A percentile compares a stretch with the other conserved stretches of the same genome.
Evolutionary conservation across 1,284 basidiomycete genomes (phyloP).

Genomic region (Lentinula novae-zelandiae): DNA sequence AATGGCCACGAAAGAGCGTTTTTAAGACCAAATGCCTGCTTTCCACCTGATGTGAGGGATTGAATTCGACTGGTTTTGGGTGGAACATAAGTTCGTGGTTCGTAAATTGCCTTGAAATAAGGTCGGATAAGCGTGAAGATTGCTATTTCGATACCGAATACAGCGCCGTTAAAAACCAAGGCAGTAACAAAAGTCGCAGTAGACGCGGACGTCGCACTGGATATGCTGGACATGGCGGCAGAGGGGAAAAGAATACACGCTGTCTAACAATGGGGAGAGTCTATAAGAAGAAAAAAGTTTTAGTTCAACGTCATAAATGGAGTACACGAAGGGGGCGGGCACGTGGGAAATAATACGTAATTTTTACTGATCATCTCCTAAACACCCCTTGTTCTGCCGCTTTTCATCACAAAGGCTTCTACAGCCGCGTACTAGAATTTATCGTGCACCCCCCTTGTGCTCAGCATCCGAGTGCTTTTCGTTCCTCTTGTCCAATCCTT

Average conservation of each 20-base stretch:
- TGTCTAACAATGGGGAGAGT: not conserved
- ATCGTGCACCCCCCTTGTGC: no score
- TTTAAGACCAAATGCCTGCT: constrained; percentile 36
- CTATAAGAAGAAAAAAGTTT: not conserved
- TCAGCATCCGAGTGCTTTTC: no score
- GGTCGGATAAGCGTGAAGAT: constrained; percentile 71
- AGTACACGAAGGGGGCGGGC: not conserved
- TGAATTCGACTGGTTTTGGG: constrained; percentile 20
- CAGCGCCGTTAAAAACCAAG: constrained; percentile 66
- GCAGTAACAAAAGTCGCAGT: constrained; percentile 69
- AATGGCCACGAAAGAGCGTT: constrained; percentile 57
- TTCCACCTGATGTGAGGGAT: constrained; percentile 10
- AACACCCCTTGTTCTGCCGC: no score
- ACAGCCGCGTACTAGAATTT: no score
- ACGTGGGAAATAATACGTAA: not conserved
- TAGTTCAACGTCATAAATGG: not conserved
- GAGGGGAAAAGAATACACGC: not conserved
- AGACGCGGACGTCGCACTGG: not conserved
- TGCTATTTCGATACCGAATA: constrained; percentile 63
- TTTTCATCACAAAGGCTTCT: no score
- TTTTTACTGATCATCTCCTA: not conserved
- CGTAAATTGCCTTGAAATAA: constrained; percentile 74
- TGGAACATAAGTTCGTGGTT: constrained; percentile 72
- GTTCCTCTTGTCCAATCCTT: no score
- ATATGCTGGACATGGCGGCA: not conserved